Percentiles rank a stretch among this genome's conserved stretches.
These are phyloP conservation scores for Arabis alpina DNA, from an alignment of 345 rosid genomes.

Conservation along the genomic window DNA sequence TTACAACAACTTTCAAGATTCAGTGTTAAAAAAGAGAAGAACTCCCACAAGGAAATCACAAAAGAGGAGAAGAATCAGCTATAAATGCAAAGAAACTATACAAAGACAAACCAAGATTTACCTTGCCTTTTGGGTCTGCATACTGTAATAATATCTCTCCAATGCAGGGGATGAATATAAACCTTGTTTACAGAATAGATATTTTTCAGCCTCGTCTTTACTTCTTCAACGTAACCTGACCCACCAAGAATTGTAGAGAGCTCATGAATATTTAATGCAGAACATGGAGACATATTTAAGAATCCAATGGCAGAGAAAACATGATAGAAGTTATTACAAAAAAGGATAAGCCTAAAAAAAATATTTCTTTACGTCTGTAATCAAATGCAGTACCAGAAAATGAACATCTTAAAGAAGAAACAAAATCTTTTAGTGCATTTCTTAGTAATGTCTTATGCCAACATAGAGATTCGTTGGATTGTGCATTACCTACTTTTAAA, in stretches of 20 bases:
- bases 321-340: slow-evolving; percentile 38
- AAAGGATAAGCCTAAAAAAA: slow-evolving; percentile 15
- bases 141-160: slow-evolving; percentile 46
- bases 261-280: slow-evolving; percentile 42
- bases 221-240: slow-evolving; percentile 62
- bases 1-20: slow-evolving; percentile 6
- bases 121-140: slow-evolving; percentile 95
- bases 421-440: slow-evolving; percentile 21
- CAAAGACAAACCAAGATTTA: slow-evolving; percentile 46
- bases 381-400: slow-evolving; percentile 24
- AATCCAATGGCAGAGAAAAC: slow-evolving; percentile 41
- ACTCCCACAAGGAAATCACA: slow-evolving; percentile 28
- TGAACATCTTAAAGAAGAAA: slow-evolving; percentile 34
- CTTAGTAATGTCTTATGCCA: slow-evolving; percentile 21
- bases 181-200: slow-evolving; percentile 40
- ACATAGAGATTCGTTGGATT: slow-evolving; percentile 17
- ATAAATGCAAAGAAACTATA: slow-evolving; percentile 35
- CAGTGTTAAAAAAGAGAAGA: slow-evolving; percentile 31
- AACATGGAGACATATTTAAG: slow-evolving; percentile 18
- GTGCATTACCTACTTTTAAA: slow-evolving; percentile 5
- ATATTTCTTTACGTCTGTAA: slow-evolving; percentile 16
- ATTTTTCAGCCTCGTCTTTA: slow-evolving; percentile 39
- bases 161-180: slow-evolving; percentile 32
- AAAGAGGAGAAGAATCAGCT: slow-evolving; percentile 36
- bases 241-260: slow-evolving; percentile 56